phyloP scores from a whole-genome alignment of 257 asterid genomes.

The Penstemon barbatus region DNA sequence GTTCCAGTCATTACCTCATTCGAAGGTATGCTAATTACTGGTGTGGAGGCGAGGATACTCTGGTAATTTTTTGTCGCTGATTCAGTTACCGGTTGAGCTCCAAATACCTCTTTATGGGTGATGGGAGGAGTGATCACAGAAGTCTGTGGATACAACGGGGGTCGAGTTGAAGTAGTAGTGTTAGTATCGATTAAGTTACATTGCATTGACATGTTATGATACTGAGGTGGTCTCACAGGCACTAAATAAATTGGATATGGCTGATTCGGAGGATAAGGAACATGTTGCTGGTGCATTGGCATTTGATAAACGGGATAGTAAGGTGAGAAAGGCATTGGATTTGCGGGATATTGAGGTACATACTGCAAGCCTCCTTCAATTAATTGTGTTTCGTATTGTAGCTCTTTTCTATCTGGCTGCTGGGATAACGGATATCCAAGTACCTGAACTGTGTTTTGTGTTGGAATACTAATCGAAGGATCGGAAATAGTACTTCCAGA shows the following conservation, averaged over 20 bases:
- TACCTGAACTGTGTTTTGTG: constrained; percentile 40
- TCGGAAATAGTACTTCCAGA: constrained; percentile 39
- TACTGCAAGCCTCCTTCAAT: constrained; percentile 58
- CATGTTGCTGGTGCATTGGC: constrained; percentile 56
- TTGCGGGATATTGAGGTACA: constrained; percentile 50
- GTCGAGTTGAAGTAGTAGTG: constrained; percentile 35
- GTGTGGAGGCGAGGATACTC: constrained; percentile 34
- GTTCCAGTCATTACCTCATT: constrained; percentile 40
- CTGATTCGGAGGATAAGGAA: constrained; percentile 49
- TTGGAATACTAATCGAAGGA: constrained; percentile 34
- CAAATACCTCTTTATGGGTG: constrained; percentile 31
- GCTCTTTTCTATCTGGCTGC: constrained; percentile 49
- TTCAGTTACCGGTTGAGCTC: constrained; percentile 47
- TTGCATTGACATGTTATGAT: constrained; percentile 32
- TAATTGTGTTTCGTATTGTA: constrained; percentile 46
- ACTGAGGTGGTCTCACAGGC: constrained; percentile 55
- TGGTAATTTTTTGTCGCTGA: constrained; percentile 35
- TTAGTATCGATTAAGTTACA: constrained; percentile 38
- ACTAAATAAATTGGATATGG: constrained; percentile 61
- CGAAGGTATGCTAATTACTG: constrained; percentile 35
- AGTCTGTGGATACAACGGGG: constrained; percentile 54
- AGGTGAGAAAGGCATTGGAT: constrained; percentile 49
- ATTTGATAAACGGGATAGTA: constrained; percentile 70
- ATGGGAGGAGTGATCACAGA: constrained; percentile 37
- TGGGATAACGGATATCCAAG: constrained; percentile 54